Conservation (phyloP, 164 flowering plant genomes). For the Piper longum region DNA sequence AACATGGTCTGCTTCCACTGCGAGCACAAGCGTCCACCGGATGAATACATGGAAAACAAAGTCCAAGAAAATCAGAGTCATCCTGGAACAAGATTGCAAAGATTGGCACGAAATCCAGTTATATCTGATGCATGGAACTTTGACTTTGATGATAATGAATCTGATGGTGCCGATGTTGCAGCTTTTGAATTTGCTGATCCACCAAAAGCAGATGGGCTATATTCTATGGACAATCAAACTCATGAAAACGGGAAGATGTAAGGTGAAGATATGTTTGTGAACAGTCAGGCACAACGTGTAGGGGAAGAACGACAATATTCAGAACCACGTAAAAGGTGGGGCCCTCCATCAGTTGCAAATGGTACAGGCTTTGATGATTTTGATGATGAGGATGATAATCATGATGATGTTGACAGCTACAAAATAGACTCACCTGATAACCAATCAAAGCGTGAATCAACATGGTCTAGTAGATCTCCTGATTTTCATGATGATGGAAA, state of each 20-base stretch:
- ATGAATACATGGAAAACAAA: constrained; percentile 47
- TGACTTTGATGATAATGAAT: constrained; percentile 92
- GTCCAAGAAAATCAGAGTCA: constrained; percentile 31
- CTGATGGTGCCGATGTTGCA: constrained; percentile 99
- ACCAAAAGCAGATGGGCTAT: constrained; percentile 25
- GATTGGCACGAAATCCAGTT: constrained; percentile 24
- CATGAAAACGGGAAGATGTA: constrained; percentile 10
- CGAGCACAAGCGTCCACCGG: constrained; percentile 89
- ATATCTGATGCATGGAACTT: constrained; percentile 88
- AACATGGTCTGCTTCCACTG: constrained; percentile 90
- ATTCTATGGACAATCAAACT: constrained; percentile 17
- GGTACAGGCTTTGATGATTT: constrained; percentile 80
- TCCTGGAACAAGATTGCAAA: constrained; percentile 32
- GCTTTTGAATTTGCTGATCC: constrained; percentile 96
- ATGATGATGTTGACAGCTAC: constrained; percentile 73
- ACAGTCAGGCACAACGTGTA: constrained; percentile 12
- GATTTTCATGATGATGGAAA: constrained; percentile 17
- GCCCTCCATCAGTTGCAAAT: constrained; percentile 7
- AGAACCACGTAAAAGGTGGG: constrained; percentile 14
- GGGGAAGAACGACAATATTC: constrained; percentile 20
- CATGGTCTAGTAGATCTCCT: constrained; percentile 35
- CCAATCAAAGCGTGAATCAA: constrained; percentile 13
- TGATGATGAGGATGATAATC: constrained; percentile 69
- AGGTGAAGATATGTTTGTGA: constrained; percentile 15
- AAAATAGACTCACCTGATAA: constrained; percentile 42